Evolutionary conservation across 257 asterid species (phyloP), one percentile per base, ranked within the genome.

Genomic region (Solanum gandarillasii): DNA sequence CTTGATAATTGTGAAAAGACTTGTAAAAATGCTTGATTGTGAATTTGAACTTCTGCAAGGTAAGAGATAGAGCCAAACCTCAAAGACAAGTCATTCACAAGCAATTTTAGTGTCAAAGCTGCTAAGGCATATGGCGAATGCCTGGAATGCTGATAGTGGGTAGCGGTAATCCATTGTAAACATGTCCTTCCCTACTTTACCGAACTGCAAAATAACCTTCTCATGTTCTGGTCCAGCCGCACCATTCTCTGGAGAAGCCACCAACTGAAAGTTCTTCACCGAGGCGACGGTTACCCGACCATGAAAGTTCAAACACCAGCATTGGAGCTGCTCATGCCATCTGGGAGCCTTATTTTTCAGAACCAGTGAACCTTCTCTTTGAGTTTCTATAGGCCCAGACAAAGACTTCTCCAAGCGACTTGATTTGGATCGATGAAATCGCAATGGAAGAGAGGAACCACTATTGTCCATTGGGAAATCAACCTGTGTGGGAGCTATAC

Each of bases 251-350:
- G 97, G 94, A 16, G 97, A 94, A 87, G 98, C 98, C 34, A 95
- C 99, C 89, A 96, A 87, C 94, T 96, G 99, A 87, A 95, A 96
- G 90, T 96, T 96, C 87, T 96, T 96, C 65, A 96, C 98, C 0
- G 99, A 96, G 16, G 99, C 99, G 20, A 95, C 98, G 0, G 98
- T 96, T 1, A 96, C 98, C 9, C 99, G 96, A 2, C 98, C 98
- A 34, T 95, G 98, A 88, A 96, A 96, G 91, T 96, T 96, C 93
- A 96, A 83, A 73, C 99, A 96, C 99, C 99, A 96, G 91, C 98
- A 96, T 88, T 96, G 98, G 87, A 96, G 98, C 92, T 95, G 99
- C 86, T 95, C 97, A 35, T 96, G 98, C 98, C 99, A 96, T 58
- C 99, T 92, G 7, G 98, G 99, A n/a, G 94, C 79, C 94, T 96